Evolutionary conservation across 305 asterid genomes (phyloP).

Genomic region (Fraxinus paxiana): DNA sequence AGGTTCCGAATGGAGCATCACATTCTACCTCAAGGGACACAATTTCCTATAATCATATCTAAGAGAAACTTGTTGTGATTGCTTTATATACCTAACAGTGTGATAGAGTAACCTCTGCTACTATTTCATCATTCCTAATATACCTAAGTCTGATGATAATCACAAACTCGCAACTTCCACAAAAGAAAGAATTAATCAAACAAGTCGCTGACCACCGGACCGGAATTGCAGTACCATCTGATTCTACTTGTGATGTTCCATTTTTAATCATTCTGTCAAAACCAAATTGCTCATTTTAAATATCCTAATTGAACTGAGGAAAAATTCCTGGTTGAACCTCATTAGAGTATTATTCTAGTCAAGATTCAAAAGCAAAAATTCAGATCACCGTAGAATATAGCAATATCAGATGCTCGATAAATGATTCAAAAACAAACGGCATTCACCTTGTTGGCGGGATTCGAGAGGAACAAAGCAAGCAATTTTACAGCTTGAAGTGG

Average conservation of each 20-base stretch:
- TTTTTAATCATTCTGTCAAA: not conserved
- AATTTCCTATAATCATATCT: not conserved
- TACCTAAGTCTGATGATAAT: not conserved
- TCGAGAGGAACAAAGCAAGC: slow-evolving; percentile 69
- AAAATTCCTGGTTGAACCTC: not conserved
- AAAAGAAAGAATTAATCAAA: not conserved
- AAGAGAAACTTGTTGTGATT: not conserved
- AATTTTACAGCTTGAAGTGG: slow-evolving; percentile 95
- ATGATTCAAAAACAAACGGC: not conserved
- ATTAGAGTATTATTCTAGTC: slow-evolving; percentile 3
- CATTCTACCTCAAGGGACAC: not conserved
- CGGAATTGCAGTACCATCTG: not conserved
- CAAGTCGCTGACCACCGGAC: not conserved
- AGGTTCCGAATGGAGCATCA: not conserved
- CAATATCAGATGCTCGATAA: not conserved
- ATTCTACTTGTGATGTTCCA: not conserved
- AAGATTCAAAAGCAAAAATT: not conserved
- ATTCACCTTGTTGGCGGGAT: slow-evolving; percentile 65
- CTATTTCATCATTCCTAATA: not conserved
- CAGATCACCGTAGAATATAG: not conserved
- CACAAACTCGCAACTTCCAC: not conserved
- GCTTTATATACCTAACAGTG: not conserved
- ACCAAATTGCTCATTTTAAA: not conserved
- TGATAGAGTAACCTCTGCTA: not conserved
- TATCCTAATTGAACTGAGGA: not conserved